Evolutionary conservation across 2,329 filamentous ascomycete species (phyloP), one percentile per base, ranked within the genome.

Genomic region (Stemphylium vesicarium): DNA sequence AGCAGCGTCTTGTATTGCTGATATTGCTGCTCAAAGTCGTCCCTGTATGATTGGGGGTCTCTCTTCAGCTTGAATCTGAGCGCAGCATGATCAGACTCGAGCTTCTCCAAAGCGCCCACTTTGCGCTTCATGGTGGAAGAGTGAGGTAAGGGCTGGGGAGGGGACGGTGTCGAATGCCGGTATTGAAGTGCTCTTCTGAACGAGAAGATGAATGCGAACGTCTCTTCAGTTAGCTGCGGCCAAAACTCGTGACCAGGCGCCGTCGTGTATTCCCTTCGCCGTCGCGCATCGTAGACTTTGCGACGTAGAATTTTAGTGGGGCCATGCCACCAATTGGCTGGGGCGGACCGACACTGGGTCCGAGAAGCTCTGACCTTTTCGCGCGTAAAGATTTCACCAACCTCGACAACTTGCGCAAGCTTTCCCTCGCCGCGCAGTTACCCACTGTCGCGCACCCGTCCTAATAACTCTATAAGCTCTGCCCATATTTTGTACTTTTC

Each of bases 21-120:
- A 82, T 91, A 96, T 76, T 97, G 91, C 70, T 89, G 88, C 62
- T 88, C 79, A 70, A 96, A 96, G 71, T 97, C 94, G 64, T 96
- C 91, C 58, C 88, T 85, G 77, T 54, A 54, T 16, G 98, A 98
- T 83, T 87, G 85, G 40, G 93, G 92, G 78, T 97, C 93, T 36
- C 51, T 42, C 46, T 54, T 54, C 40, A 54, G 46, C 35, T 96
- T 96, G 81, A 96, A 91, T 74, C 96, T 92, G 46, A 97, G 81
- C 77, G 89, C 95, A 61, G 92, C 88, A 70, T 63, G 61, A 20
- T 73, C 68, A 29, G 92, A 93, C 73, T 97, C 93, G 66, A 96
- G 87, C 84, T 97, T 97, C 79, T 97, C 93, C 77, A 97, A 87
- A 57, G 93, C 93, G 51, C 90, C 91, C 55, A 96, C 85, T 80